Evolutionary conservation across 2,329 filamentous ascomycete species (phyloP).

Genomic region (Ceratocystis huliohia): DNA sequence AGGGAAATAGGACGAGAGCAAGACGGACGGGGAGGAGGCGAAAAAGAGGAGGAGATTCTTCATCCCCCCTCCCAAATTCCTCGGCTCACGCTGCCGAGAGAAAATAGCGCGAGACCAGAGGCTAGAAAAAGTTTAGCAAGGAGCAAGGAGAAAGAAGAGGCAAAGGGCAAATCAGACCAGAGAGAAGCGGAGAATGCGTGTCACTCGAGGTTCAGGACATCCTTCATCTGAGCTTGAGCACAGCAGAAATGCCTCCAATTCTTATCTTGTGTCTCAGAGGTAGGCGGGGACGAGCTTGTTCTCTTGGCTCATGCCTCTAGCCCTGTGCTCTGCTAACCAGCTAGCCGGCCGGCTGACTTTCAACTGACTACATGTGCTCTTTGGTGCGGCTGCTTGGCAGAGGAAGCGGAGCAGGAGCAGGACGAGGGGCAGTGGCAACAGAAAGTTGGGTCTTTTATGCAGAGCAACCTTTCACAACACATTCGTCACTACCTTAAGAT

Average conservation of each 20-base stretch:
- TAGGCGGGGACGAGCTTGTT: not conserved
- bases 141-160: not conserved
- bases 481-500: not conserved
- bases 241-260: not conserved
- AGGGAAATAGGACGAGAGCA: not conserved
- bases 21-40: not conserved
- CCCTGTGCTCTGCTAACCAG: not conserved
- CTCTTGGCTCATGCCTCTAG: not conserved
- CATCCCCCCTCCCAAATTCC: not conserved
- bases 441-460: not conserved
- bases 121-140: no score
- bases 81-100: slow-evolving; percentile 1
- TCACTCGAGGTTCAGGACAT: not conserved
- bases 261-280: not conserved
- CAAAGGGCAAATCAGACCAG: not conserved
- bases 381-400: not conserved
- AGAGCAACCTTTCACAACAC: not conserved
- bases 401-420: not conserved
- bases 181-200: not conserved
- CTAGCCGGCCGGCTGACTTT: not conserved
- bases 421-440: not conserved
- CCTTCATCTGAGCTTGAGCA: slow-evolving; percentile 7
- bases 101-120: not conserved
- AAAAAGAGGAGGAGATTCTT: no score
- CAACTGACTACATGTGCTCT: no score